Base-by-base conservation (phyloP, 768 basidiomycete genomes). In the Phlebiopsis gigantea region DNA sequence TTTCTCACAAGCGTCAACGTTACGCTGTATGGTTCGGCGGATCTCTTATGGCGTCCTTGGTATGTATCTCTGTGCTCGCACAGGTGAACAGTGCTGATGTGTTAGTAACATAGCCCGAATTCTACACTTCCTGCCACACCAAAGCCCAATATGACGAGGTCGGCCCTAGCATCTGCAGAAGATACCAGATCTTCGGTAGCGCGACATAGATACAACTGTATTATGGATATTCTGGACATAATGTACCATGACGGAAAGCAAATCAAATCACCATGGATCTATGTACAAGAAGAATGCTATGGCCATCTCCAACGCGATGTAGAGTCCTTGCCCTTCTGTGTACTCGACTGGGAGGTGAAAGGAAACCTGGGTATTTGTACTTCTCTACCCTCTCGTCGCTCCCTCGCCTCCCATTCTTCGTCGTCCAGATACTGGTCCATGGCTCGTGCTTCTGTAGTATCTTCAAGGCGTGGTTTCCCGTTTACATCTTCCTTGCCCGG, bases 1-100 rank as follows among this genome's bases (percentile, higher is more conserved):
- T 98, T 68, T 90, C 90, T 8, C 97, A 99, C 80, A 98, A 98
- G 76, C 87, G 93, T 57, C 96, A 98, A 76, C 81, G 94, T 80
- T 89, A 92, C 60, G 97, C 97, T 19, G 97, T 98, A 28, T 99
- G 97, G 97, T 98, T 90, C 65, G 97, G 97, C 65, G 97, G 97
- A 25, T 94, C 91, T 6, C 79, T 98, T 31, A 80, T 98, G 59
- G 97, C 95, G 5, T 94, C 93, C 52, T 79, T 96, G 64, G 93
- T 95, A 62, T 72, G 85, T 77, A 10, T 19, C 25, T 17, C 3
- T 30, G 25, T 15, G 19, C 8, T 43, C 15, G 17, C 17, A 25
- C 26, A 4, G 15, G 41, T 50, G 9, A 44, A 17, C 24, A 39
- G 19, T 5, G n/a, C 45, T 46, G 21, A 46, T 22, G 21, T 31